These are phyloP conservation scores for Aspergillus luchuensis DNA, from an alignment of 2,329 filamentous ascomycete species.

Conservation along the genomic window DNA sequence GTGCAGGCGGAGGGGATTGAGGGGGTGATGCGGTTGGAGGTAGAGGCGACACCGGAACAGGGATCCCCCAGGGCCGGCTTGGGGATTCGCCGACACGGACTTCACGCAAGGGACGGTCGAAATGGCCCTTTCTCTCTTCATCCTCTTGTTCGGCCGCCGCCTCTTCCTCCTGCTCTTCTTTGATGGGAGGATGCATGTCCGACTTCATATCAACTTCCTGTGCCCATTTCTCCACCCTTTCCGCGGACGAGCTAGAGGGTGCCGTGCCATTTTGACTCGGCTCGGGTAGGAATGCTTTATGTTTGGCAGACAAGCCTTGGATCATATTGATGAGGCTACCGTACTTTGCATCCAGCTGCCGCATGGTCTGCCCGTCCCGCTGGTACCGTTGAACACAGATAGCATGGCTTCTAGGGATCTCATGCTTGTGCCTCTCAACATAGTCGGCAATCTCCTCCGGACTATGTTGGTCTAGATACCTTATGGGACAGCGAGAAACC, in stretches of 20 bases:
- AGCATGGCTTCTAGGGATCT: conserved; percentile 89
- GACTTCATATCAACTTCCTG: conserved; percentile 67
- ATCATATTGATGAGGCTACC: conserved; percentile 93
- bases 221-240: conserved; percentile 84
- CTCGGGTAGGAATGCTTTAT: conserved; percentile 79
- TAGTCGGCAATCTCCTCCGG: conserved; percentile 92
- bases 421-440: conserved; percentile 93
- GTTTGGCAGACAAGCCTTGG: conserved; percentile 80
- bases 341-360: conserved; percentile 90
- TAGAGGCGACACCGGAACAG: conserved; percentile 63
- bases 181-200: conserved; percentile 40
- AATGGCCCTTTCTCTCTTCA: conserved; percentile 69
- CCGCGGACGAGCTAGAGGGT: conserved; percentile 55
- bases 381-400: conserved; percentile 89
- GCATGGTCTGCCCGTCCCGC: conserved; percentile 79
- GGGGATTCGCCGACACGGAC: conserved; percentile 92
- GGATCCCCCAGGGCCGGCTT: conserved; percentile 89
- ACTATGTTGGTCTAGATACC: conserved; percentile 87
- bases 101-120: conserved; percentile 83
- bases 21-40: conserved; percentile 30
- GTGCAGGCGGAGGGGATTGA: conserved; percentile 26
- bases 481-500: conserved; percentile 78
- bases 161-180: conserved; percentile 42
- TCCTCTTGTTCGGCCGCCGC: conserved; percentile 47
- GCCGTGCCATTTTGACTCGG: conserved; percentile 32